Evolutionary conservation across 805 yeast genomes (phyloP).

Genomic region (Candida methanosorbosa): DNA sequence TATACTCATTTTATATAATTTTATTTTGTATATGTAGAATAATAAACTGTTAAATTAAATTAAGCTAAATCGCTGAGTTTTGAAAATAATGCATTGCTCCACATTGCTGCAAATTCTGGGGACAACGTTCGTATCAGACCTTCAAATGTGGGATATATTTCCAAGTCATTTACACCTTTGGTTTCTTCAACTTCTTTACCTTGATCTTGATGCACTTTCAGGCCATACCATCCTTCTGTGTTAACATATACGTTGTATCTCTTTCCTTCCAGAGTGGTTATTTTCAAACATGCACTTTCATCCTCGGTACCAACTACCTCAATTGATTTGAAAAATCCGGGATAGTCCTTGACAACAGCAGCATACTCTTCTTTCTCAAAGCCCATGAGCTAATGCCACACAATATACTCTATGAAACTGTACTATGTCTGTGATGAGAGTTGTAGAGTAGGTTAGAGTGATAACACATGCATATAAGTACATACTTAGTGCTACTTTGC

Average conservation of each 20-base stretch:
- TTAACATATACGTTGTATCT: slow-evolving; percentile 10
- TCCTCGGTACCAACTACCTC: too few relatives aligned
- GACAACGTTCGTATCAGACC: not conserved
- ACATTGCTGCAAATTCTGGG: not conserved
- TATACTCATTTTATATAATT: too few relatives aligned
- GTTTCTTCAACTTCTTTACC: too few relatives aligned
- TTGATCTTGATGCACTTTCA: too few relatives aligned
- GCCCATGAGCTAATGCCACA: too few relatives aligned
- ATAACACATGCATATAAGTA: too few relatives aligned
- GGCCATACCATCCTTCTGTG: slow-evolving; percentile 3
- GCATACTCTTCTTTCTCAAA: slow-evolving; percentile 1
- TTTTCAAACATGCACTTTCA: not conserved
- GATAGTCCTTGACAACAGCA: slow-evolving; percentile 1
- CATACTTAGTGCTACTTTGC: too few relatives aligned
- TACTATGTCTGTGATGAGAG: too few relatives aligned
- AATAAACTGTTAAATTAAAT: not conserved
- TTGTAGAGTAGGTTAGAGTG: too few relatives aligned
- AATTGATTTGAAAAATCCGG: not conserved
- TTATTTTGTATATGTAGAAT: not conserved
- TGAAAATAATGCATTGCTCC: not conserved
- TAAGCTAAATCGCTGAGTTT: not conserved
- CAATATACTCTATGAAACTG: too few relatives aligned
- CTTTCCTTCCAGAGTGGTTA: slow-evolving; percentile 11
- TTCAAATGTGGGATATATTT: slow-evolving; percentile 3
- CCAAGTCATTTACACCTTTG: not conserved